Conservation (phyloP, 2,329 filamentous ascomycete species). For the Allantophomopsis cytisporea region DNA sequence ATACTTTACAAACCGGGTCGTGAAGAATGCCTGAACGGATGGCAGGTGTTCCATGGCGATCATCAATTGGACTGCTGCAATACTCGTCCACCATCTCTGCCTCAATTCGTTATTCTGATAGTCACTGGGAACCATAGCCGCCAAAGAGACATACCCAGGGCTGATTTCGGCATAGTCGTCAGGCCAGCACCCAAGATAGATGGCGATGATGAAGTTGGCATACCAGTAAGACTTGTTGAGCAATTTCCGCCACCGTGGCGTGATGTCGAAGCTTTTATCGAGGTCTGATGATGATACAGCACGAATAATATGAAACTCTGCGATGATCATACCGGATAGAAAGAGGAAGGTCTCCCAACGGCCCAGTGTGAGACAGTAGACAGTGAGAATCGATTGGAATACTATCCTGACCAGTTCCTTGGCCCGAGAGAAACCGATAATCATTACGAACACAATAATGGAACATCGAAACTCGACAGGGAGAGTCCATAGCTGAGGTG, state of each 20-base stretch:
- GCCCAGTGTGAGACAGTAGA: not conserved
- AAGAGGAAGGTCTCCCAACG: conserved; percentile 2
- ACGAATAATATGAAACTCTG: conserved; percentile 1
- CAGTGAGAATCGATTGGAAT: not conserved
- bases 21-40: conserved; percentile 24
- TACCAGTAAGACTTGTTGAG: not conserved
- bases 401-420: not conserved
- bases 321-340: not conserved
- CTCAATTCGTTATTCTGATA: not conserved
- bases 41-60: conserved; percentile 13
- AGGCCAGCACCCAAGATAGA: conserved; percentile 3
- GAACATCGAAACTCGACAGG: conserved; percentile 1
- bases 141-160: conserved; percentile 1
- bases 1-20: conserved; percentile 31
- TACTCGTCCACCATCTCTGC: conserved; percentile 3
- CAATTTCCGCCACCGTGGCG: not conserved
- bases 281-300: not conserved
- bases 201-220: conserved; percentile 1
- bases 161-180: not conserved
- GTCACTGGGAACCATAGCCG: not conserved
- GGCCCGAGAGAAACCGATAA: not conserved
- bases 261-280: not conserved
- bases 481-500: conserved; percentile 2
- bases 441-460: conserved; percentile 1
- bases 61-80: conserved; percentile 1